These are phyloP conservation scores for Xylaria sp. DNA, from an alignment of 2,329 filamentous ascomycete species.

Conservation along the genomic window DNA sequence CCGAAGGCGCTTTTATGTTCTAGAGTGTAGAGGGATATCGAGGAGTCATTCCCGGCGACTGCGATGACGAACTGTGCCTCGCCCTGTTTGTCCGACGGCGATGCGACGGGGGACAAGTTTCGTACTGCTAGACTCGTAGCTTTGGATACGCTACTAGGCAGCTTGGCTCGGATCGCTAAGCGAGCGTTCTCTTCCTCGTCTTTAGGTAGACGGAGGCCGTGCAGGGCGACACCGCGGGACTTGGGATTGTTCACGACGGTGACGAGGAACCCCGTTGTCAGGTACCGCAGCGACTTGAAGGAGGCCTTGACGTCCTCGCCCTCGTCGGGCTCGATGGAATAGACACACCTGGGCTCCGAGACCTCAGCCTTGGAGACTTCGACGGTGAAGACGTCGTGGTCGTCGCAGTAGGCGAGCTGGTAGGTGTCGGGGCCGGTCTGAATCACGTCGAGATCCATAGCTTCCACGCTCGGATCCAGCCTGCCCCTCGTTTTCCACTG, in stretches of 20 bases:
- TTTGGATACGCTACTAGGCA: conserved; percentile 76
- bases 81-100: conserved; percentile 62
- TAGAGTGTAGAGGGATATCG: conserved; percentile 80
- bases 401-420: conserved; percentile 81
- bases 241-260: conserved; percentile 69
- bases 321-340: conserved; percentile 63
- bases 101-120: conserved; percentile 68
- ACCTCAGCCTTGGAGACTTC: conserved; percentile 57
- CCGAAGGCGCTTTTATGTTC: conserved; percentile 68
- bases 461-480: conserved; percentile 65
- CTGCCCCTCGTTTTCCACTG: conserved; percentile 62
- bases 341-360: conserved; percentile 65
- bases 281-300: conserved; percentile 69
- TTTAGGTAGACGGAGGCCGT: conserved; percentile 65
- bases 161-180: conserved; percentile 63
- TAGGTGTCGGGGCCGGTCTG: conserved; percentile 72
- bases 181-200: conserved; percentile 57
- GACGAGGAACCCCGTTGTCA: conserved; percentile 68
- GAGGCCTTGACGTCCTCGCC: conserved; percentile 58
- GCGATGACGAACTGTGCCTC: conserved; percentile 84
- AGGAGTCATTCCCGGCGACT: conserved; percentile 81
- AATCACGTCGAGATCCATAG: conserved; percentile 76
- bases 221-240: conserved; percentile 66
- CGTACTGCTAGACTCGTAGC: conserved; percentile 83
- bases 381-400: conserved; percentile 77